Conservation (phyloP, 352 stramenopile genomes). For the Phytophthora sojae region DNA sequence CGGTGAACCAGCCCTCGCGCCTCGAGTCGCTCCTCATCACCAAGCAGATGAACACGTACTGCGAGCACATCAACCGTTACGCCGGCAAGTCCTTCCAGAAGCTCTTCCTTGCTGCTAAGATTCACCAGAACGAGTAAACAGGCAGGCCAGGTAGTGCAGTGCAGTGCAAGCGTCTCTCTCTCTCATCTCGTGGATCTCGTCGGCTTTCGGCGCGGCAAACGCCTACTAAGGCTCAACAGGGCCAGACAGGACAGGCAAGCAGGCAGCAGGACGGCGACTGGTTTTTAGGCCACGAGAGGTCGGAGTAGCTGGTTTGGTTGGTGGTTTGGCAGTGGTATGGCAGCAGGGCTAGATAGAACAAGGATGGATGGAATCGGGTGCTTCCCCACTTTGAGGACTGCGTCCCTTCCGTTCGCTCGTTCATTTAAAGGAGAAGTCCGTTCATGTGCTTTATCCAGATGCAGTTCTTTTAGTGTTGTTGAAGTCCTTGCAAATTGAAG, state of each 20-base stretch:
- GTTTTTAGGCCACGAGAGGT: slow-evolving; percentile 22
- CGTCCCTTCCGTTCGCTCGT: slow-evolving; percentile 26
- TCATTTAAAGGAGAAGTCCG: slow-evolving; percentile 39
- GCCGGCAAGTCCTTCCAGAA: slow-evolving; percentile 92
- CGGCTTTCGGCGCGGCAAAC: slow-evolving; percentile 15
- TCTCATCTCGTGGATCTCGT: slow-evolving; percentile 30
- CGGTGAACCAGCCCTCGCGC: slow-evolving; percentile 86
- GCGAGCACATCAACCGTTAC: slow-evolving; percentile 93
- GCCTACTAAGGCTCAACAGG: slow-evolving; percentile 12
- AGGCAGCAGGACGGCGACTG: slow-evolving; percentile 24
- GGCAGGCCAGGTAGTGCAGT: slow-evolving; percentile 1
- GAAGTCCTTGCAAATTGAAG: background rate
- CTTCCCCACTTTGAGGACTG: slow-evolving; percentile 40
- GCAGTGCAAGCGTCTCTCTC: background rate
- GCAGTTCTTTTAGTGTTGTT: background rate
- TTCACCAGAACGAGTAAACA: slow-evolving; percentile 84
- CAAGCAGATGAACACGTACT: slow-evolving; percentile 95
- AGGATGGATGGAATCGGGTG: slow-evolving; percentile 43
- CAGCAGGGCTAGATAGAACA: slow-evolving; percentile 40
- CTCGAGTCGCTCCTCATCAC: slow-evolving; percentile 91
- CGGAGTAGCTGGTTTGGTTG: slow-evolving; percentile 29
- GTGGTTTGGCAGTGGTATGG: slow-evolving; percentile 27
- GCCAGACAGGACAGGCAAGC: slow-evolving; percentile 15
- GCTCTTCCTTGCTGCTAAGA: slow-evolving; percentile 89
- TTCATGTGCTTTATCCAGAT: slow-evolving; percentile 34